Conservation (phyloP, 148 eudicot genomes). For the Amaranthus palmeri region DNA sequence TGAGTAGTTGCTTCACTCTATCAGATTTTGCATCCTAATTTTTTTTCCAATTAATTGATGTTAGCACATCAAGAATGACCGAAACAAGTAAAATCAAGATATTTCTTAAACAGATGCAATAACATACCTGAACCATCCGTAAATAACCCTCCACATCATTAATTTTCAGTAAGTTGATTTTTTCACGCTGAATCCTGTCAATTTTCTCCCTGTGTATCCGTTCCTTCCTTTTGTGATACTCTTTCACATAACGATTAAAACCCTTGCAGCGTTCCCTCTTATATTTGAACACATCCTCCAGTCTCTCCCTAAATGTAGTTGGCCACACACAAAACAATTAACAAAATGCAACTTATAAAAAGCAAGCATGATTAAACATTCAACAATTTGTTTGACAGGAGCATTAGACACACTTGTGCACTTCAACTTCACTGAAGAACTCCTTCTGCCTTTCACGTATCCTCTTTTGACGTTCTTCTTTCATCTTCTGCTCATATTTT, state of each 20-base stretch:
- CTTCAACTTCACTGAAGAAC: slow-evolving; percentile 88
- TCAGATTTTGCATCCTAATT: slow-evolving; percentile 93
- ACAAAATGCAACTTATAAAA: background rate
- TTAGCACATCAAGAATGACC: background rate
- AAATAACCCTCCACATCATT: slow-evolving; percentile 99
- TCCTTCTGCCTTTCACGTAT: slow-evolving; percentile 93
- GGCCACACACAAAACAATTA: background rate
- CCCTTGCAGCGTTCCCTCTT: slow-evolving; percentile 94
- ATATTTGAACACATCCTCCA: slow-evolving; percentile 79
- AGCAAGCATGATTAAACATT: background rate
- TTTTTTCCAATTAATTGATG: background rate
- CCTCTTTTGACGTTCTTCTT: slow-evolving; percentile 95
- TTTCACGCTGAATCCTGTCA: slow-evolving; percentile 98
- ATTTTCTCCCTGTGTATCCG: slow-evolving; percentile 90
- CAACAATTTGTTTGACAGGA: background rate
- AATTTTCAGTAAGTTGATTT: slow-evolving; percentile 86
- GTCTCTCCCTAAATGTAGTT: slow-evolving; percentile 59
- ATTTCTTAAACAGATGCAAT: background rate
- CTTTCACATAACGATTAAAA: slow-evolving; percentile 71
- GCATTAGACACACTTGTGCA: slow-evolving; percentile 61
- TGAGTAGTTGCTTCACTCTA: slow-evolving; percentile 84
- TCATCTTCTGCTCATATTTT: slow-evolving; percentile 92
- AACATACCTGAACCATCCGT: slow-evolving; percentile 92
- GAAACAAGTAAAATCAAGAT: background rate
- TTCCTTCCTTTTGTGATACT: slow-evolving; percentile 96